Conservation (phyloP, 768 basidiomycete species). For the Mycena indigotica region DNA sequence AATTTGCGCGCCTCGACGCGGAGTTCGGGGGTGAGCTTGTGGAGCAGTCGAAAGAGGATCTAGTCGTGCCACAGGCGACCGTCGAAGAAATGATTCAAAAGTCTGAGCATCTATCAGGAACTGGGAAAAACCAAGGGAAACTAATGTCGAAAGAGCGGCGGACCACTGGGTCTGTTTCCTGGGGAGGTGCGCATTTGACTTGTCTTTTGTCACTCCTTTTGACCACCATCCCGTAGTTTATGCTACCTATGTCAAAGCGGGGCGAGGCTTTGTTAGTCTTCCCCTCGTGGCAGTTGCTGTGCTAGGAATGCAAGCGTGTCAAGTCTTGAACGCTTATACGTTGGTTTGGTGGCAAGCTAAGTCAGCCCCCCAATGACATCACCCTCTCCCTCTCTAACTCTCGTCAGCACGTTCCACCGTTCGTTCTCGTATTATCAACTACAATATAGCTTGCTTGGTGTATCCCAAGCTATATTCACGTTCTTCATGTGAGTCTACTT, state of each 20-base stretch:
- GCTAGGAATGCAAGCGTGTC: slow-evolving; percentile 61
- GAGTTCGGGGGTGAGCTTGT: slow-evolving; percentile 57
- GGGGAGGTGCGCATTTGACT: slow-evolving; percentile 37
- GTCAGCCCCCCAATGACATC: slow-evolving; percentile 28
- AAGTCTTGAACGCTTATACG: slow-evolving; percentile 65
- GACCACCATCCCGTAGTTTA: slow-evolving; percentile 55
- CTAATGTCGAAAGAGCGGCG: slow-evolving; percentile 68
- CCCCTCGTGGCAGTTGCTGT: slow-evolving; percentile 55
- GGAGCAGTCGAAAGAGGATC: slow-evolving; percentile 23
- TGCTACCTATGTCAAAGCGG: slow-evolving; percentile 58
- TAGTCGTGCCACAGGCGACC: slow-evolving; percentile 19
- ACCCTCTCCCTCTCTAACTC: neutral
- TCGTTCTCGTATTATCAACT: slow-evolving; percentile 64
- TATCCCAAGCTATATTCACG: slow-evolving; percentile 57
- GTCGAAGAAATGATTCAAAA: slow-evolving; percentile 40
- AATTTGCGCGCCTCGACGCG: slow-evolving; percentile 71
- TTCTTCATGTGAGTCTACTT: slow-evolving; percentile 50
- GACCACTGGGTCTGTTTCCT: slow-evolving; percentile 63
- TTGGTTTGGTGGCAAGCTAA: slow-evolving; percentile 74
- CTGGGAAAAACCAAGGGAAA: slow-evolving; percentile 65
- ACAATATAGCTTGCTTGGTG: slow-evolving; percentile 62
- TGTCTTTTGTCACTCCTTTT: neutral
- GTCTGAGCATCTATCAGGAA: slow-evolving; percentile 44
- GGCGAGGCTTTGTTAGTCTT: slow-evolving; percentile 48
- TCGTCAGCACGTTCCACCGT: slow-evolving; percentile 44